These are phyloP conservation scores for Boletus pseudo-olivaceus DNA, from an alignment of 768 basidiomycete species.

Conservation along the genomic window DNA sequence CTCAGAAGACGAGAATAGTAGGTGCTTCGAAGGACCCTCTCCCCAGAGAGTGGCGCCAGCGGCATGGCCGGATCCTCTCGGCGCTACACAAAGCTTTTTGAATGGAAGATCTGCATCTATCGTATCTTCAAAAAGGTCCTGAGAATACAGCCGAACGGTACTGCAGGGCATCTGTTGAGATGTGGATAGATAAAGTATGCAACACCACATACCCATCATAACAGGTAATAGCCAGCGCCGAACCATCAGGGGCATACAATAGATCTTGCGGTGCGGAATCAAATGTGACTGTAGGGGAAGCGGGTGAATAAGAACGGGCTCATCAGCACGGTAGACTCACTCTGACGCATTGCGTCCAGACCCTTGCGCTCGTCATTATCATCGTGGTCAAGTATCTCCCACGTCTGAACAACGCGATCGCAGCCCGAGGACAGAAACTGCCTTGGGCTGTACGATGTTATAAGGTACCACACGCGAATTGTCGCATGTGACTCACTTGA, in stretches of 20 bases:
- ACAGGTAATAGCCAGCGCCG: slow-evolving; percentile 37
- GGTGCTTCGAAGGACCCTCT: slow-evolving; percentile 30
- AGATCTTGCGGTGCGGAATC: slow-evolving; percentile 40
- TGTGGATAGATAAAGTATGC: neutral
- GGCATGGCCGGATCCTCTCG: slow-evolving; percentile 22
- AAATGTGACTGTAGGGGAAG: slow-evolving; percentile 19
- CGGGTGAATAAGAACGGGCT: neutral
- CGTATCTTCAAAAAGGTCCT: slow-evolving; percentile 23
- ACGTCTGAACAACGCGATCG: slow-evolving; percentile 42
- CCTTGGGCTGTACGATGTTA: slow-evolving; percentile 29
- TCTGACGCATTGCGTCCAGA: slow-evolving; percentile 8
- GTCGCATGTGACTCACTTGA: slow-evolving; percentile 33
- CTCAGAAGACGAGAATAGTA: slow-evolving; percentile 58
- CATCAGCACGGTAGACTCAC: slow-evolving; percentile 12
- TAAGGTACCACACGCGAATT: neutral
- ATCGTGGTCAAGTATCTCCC: slow-evolving; percentile 34
- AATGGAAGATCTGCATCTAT: slow-evolving; percentile 11
- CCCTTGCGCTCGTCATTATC: slow-evolving; percentile 10
- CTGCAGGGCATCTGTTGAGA: slow-evolving; percentile 11
- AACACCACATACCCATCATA: slow-evolving; percentile 25
- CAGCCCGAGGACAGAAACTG: slow-evolving; percentile 47
- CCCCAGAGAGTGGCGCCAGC: slow-evolving; percentile 58
- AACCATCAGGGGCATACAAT: slow-evolving; percentile 41
- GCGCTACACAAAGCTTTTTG: slow-evolving; percentile 15
- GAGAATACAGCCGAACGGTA: slow-evolving; percentile 19